Evolutionary conservation across 2,329 filamentous ascomycete species (phyloP).

Genomic region (Dothiorella sarmentorum): DNA sequence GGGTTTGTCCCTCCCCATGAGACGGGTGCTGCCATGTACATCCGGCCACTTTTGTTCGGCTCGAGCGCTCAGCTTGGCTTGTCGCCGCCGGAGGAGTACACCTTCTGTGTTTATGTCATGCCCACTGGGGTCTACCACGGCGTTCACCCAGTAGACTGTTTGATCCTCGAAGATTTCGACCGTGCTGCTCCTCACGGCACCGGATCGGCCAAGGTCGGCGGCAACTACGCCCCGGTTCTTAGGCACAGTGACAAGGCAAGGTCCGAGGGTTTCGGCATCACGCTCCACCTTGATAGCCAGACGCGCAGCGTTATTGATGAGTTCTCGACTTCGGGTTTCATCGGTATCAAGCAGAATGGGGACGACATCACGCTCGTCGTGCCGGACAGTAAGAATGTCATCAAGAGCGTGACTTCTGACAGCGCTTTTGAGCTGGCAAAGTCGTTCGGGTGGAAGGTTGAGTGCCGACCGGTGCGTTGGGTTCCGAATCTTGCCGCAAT

Average conservation of each 20-base stretch:
- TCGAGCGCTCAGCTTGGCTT: constrained; percentile 83
- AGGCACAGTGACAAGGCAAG: constrained; percentile 80
- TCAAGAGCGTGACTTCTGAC: constrained; percentile 80
- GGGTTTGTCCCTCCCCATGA: constrained; percentile 86
- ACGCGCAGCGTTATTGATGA: constrained; percentile 85
- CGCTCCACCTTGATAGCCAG: constrained; percentile 84
- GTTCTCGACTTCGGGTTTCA: constrained; percentile 92
- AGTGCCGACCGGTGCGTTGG: constrained; percentile 63
- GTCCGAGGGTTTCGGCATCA: constrained; percentile 83
- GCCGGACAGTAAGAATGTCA: constrained; percentile 84
- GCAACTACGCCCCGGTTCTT: constrained; percentile 92
- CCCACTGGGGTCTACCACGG: constrained; percentile 95
- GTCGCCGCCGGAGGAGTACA: constrained; percentile 86
- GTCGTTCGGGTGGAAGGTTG: constrained; percentile 79
- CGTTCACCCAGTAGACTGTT: constrained; percentile 75
- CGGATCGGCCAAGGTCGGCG: constrained; percentile 88
- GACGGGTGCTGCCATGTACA: constrained; percentile 88
- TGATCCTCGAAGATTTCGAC: constrained; percentile 91
- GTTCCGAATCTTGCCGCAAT: background rate
- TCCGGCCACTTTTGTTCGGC: constrained; percentile 85
- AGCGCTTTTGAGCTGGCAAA: constrained; percentile 72
- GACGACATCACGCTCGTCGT: constrained; percentile 69
- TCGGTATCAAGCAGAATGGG: constrained; percentile 67
- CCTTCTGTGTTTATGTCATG: constrained; percentile 83
- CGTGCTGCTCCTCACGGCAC: constrained; percentile 88